Percentiles rank a stretch among this genome's conserved stretches.
phyloP scores from a whole-genome alignment of 805 yeast genomes.

The Candida nanaspora region DNA sequence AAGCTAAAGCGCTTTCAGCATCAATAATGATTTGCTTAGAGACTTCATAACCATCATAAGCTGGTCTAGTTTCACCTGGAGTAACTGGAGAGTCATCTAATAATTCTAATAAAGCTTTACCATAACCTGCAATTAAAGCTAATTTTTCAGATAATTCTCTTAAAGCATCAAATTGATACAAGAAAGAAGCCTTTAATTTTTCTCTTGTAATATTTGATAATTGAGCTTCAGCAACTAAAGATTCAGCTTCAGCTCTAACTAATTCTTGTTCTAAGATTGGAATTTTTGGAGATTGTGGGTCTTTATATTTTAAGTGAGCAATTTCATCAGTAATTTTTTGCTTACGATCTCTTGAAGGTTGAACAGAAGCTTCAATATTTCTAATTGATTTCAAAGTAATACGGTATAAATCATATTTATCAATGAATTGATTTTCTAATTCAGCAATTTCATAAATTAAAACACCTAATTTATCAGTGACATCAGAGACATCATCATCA shows the following conservation, averaged over 20 bases:
- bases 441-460: slow-evolving; percentile 94
- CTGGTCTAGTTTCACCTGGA: slow-evolving; percentile 98
- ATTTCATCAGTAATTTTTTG: slow-evolving; percentile 96
- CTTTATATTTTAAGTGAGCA: slow-evolving; percentile 96
- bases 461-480: slow-evolving; percentile 96
- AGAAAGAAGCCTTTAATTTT: slow-evolving; percentile 94
- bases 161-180: slow-evolving; percentile 91
- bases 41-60: slow-evolving; percentile 97
- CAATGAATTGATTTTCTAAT: slow-evolving; percentile 96
- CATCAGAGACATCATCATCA: slow-evolving; percentile 95
- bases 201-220: slow-evolving; percentile 96
- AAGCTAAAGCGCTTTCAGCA: slow-evolving; percentile 90
- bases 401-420: slow-evolving; percentile 97
- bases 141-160: slow-evolving; percentile 94
- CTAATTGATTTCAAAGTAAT: slow-evolving; percentile 90
- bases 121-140: slow-evolving; percentile 97
- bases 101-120: slow-evolving; percentile 92
- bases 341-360: slow-evolving; percentile 97
- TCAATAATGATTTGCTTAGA: slow-evolving; percentile 96
- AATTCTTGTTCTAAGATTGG: slow-evolving; percentile 95
- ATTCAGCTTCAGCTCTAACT: slow-evolving; percentile 98
- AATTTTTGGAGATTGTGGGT: slow-evolving; percentile 95
- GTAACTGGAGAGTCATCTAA: slow-evolving; percentile 96
- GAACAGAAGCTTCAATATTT: slow-evolving; percentile 95
- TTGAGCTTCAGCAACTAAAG: slow-evolving; percentile 98